Percentiles rank a stretch among this genome's conserved stretches.
Conservation (phyloP, 306 rosid species). For the Sesbania bispinosa region DNA sequence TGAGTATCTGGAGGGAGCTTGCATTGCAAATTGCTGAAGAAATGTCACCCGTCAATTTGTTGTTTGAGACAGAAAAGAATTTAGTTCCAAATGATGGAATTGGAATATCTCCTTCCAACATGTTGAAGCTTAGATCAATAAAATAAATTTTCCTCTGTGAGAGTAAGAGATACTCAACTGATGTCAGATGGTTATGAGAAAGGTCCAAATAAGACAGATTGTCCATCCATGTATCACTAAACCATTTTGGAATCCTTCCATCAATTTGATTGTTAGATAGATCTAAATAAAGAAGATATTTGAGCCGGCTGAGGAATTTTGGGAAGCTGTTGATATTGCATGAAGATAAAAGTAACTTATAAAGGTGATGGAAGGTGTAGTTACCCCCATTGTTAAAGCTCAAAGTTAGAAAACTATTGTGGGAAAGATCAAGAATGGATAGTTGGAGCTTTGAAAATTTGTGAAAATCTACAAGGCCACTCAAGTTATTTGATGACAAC, state of each 20-base stretch:
- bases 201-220: neutral
- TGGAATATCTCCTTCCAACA: conserved; percentile 18
- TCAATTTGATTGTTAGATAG: no score
- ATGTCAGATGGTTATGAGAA: conserved; percentile 16
- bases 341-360: neutral
- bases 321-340: conserved; percentile 18
- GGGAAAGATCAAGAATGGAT: neutral
- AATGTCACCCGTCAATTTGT: conserved; percentile 10
- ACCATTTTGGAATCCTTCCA: conserved; percentile 20
- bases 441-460: neutral
- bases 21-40: neutral
- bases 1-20: neutral
- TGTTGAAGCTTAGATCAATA: no score
- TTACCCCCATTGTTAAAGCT: neutral
- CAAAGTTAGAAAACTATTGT: neutral
- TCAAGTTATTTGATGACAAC: conserved; percentile 10
- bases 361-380: neutral
- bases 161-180: no score
- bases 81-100: neutral
- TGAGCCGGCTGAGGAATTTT: neutral
- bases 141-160: no score
- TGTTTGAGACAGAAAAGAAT: conserved; percentile 16
- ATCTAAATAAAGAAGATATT: neutral
- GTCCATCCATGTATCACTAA: neutral
- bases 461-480: neutral